Evolutionary conservation across 495 filamentous ascomycete species (phyloP), one percentile per base, ranked within the genome.

Genomic region (Annulohypoxylon moriforme): DNA sequence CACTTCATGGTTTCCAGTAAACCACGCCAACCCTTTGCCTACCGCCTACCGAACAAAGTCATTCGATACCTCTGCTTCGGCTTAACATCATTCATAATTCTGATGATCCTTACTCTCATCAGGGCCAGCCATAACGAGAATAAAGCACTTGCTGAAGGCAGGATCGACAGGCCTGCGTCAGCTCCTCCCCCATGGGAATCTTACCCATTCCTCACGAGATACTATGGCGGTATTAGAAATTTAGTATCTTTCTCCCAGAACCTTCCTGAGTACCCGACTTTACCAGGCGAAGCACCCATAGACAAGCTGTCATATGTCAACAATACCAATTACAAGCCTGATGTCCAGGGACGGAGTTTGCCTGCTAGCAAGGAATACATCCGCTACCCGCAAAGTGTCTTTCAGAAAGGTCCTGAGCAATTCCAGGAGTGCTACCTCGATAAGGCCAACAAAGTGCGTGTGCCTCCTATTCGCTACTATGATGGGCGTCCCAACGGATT

Each of bases 161-260:
- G 77, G 86, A 64, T 81, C 64, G 75, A 77, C 57, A 75, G 85
- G 46, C 83, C 85, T 3, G 78, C 87, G 3, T 78, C 85, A 0
- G 85, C 87, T 49, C 91, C 92, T n/a, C 88, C 88, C 3, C 77
- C 82, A 49, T 97, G 94, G 94, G 92, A 96, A 75, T 83, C 82
- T 4, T 97, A 96, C 76, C 88, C 88, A 0, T 94, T 96, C 76
- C 79, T 97, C 63, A 89, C 86, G 50, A 85, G 94, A 60, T 97
- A 97, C 77, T 91, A 96, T 77, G 94, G 94, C 14, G 94, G 94
- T 0, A 83, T 97, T 49, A 83, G 87, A 65, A 89, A 83, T 1
- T 71, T 97, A 65, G 87, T 92, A 0, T 77, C 87, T 7, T 82
- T 89, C 47, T 75, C 79, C 14, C 81, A 91, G 10, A 93, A 91